Base-by-base conservation (phyloP, 768 basidiomycete species). In the Tricholoma furcatifolium region DNA sequence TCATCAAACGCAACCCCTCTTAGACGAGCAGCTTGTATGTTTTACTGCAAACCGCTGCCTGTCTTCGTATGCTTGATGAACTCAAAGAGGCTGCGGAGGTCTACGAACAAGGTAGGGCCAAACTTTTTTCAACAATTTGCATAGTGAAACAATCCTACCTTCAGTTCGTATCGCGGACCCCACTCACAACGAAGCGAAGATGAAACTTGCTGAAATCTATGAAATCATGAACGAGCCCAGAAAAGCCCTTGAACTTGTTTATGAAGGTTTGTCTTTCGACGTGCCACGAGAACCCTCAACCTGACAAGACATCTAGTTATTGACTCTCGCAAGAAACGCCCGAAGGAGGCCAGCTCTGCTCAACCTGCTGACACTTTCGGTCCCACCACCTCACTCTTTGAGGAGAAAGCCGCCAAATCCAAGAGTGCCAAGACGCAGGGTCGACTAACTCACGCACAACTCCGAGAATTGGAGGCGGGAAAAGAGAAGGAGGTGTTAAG, bases 151-250 rank as follows among this genome's bases (percentile, higher is more conserved):
- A 27, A 8, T 45, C 44, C 30, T 24, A 7, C 10, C 20, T 43
- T 6, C 58, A 96, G 94, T 95, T 27, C 75, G 88, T 15, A 74
- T 78, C 3, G 82, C 81, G 1, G 89, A 94, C 64, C 86, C 91
- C 0, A 76, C 78, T 0, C 81, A 91, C 59, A 82, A 84, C 60
- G 90, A 94, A 24, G 87, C 86, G 23, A 93, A 93, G 67, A 85
- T 95, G 80, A 88, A 91, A 56, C 78, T 98, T 0, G 96, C 95
- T 0, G 91, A 91, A 57, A 82, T 94, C 12, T 91, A 93, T 58
- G 96, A 99, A 67, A 84, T 91, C 10, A 70, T 87, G 58, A 84
- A 88, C 40, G 83, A 93, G 57, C 84, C 88, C 1, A 75, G 84
- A 14, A 87, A 87, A 62, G 96, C 96, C 0, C 75, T 97, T 0